These are phyloP conservation scores for Nidula microcarpa DNA, from an alignment of 768 basidiomycete genomes.

Conservation along the genomic window DNA sequence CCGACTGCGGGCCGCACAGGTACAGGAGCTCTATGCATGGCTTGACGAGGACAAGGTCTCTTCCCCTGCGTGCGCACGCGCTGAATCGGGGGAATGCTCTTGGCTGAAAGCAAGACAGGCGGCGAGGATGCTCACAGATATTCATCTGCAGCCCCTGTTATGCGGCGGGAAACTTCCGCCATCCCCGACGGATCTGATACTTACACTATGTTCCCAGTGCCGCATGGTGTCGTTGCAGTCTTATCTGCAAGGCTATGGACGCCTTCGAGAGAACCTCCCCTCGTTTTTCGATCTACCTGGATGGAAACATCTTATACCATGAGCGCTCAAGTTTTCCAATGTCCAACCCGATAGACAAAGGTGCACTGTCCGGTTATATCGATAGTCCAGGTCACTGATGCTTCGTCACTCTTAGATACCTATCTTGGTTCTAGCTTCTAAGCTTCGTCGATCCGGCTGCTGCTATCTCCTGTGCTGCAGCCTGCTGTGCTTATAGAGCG, in stretches of 20 bases:
- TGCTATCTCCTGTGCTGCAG: no score
- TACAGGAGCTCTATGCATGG: background rate
- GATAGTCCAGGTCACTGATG: no score
- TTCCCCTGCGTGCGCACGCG: background rate
- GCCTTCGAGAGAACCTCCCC: background rate
- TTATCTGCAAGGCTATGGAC: background rate
- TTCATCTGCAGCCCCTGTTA: background rate
- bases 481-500: no score
- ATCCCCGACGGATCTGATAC: background rate
- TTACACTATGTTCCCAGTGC: background rate
- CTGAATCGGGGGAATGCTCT: background rate
- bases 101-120: background rate
- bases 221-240: background rate
- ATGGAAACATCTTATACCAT: background rate
- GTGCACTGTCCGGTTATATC: no score
- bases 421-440: no score
- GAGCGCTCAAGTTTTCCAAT: no score
- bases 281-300: background rate
- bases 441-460: no score
- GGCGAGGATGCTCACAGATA: background rate
- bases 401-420: no score
- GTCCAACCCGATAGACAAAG: no score
- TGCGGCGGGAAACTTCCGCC: background rate
- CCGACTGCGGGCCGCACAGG: background rate
- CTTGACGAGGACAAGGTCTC: background rate